Conservation (phyloP, 192 early-diverging fungal genomes). For the Borealophlyctis nickersoniae region DNA sequence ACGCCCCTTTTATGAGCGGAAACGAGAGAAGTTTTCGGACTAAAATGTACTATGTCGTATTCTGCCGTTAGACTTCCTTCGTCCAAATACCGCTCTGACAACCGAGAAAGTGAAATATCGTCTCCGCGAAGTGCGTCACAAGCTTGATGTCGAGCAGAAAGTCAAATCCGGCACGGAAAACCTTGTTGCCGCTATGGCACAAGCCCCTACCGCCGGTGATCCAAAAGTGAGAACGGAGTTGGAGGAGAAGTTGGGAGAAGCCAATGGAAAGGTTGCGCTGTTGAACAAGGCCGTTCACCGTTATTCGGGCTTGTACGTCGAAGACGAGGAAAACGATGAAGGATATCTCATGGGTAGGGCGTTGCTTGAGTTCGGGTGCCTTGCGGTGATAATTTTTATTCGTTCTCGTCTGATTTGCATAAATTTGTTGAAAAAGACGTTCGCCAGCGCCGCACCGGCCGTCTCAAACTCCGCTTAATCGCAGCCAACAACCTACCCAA, state of each 20-base stretch:
- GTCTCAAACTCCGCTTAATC: slow-evolving; percentile 35
- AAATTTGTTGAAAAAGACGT: slow-evolving; percentile 27
- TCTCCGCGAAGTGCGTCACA: slow-evolving; percentile 86
- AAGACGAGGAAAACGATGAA: slow-evolving; percentile 62
- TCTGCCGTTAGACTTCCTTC: neutral
- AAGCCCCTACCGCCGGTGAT: slow-evolving; percentile 9
- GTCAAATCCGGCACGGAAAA: slow-evolving; percentile 78
- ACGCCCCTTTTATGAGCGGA: no score
- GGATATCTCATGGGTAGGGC: slow-evolving; percentile 21
- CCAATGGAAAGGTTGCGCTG: slow-evolving; percentile 37
- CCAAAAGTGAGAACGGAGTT: slow-evolving; percentile 32
- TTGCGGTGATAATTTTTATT: neutral
- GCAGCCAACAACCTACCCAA: slow-evolving; percentile 46
- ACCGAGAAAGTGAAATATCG: slow-evolving; percentile 60
- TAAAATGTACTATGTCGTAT: no score
- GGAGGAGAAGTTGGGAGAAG: slow-evolving; percentile 37
- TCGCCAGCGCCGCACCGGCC: slow-evolving; percentile 35
- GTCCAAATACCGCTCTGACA: slow-evolving; percentile 34
- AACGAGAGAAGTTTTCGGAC: no score
- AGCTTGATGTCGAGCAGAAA: slow-evolving; percentile 90
- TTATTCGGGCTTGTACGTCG: slow-evolving; percentile 85
- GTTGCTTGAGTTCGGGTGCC: neutral
- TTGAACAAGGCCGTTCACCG: slow-evolving; percentile 64
- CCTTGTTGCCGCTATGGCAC: slow-evolving; percentile 40
- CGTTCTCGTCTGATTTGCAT: neutral